A percentile compares a stretch with the other conserved stretches of the same genome.
These are phyloP conservation scores for Plasmodium blacklocki DNA, from an alignment of 169 alveolate species.

Conservation along the genomic window DNA sequence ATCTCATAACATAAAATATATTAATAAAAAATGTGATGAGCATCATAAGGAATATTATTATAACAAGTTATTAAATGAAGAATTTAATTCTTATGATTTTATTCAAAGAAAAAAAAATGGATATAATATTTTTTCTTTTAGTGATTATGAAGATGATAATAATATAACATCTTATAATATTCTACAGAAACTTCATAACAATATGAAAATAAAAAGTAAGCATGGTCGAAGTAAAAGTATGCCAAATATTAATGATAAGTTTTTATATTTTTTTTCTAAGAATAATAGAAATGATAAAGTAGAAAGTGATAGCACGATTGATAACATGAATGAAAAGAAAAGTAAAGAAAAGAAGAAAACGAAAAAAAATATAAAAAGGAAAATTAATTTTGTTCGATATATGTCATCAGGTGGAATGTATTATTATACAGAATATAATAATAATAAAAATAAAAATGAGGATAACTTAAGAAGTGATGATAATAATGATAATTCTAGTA, in stretches of 20 bases:
- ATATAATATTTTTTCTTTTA: background rate
- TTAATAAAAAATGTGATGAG: conserved; percentile 2
- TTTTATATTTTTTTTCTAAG: conserved; percentile 55
- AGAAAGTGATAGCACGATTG: conserved; percentile 76
- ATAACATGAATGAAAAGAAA: conserved; percentile 37
- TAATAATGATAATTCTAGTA: too few relatives aligned
- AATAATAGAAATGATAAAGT: conserved; percentile 5
- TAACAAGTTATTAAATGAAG: background rate
- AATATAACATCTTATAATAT: conserved; percentile 9
- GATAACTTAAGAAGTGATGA: too few relatives aligned
- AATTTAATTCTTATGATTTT: background rate
- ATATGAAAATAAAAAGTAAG: conserved; percentile 10
- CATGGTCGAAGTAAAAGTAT: conserved; percentile 51
- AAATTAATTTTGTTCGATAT: conserved; percentile 30
- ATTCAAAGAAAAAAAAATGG: background rate
- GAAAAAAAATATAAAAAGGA: conserved; percentile 29
- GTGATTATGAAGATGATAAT: conserved; percentile 22
- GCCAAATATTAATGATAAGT: conserved; percentile 55
- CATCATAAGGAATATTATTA: background rate
- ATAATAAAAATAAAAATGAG: background rate
- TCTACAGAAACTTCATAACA: conserved; percentile 21
- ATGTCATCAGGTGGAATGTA: conserved; percentile 2
- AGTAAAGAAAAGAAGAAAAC: conserved; percentile 12
- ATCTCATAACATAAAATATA: background rate
- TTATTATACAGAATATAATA: background rate